Evolutionary conservation across 2,329 filamentous ascomycete genomes (phyloP), one percentile per base, ranked within the genome.

Genomic region (Dothideomycetes sp.): DNA sequence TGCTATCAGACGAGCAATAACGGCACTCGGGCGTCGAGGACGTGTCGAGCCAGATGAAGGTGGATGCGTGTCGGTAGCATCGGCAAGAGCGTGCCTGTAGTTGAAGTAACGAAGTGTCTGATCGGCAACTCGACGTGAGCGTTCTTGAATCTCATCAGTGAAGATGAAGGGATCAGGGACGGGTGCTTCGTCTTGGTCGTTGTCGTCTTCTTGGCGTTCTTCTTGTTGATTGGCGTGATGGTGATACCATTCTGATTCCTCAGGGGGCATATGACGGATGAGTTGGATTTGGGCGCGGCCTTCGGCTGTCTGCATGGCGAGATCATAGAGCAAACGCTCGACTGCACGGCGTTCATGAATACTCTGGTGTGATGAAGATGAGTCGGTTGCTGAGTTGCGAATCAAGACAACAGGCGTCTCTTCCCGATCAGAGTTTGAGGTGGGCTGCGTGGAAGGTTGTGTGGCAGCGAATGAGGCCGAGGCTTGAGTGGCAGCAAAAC

Each of bases 401-500:
- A n/a, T n/a, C 7, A 24, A 24, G 22, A 24, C 22, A 7, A 7
- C 22, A 7, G 22, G 22, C 7, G 7, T 24, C 22, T 24, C 22
- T 7, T 11, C 12, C 7, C 7, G 7, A 11, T 24, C 22, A 11
- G 22, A 24, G 22, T 24, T 7, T 7, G 22, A 24, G 22, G 22
- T 24, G 22, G 22, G 22, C 12, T 24, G 22, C 12, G 22, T 39
- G 12, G 6, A 18, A 12, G 36, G 4, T 16, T 18, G 16, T 20
- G 17, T 20, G 8, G 17, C 17, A 8, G 6, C 30, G 0, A 73
- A 73, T 10, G 67, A 67, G 18, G 24, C 13, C 27, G 70, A 68
- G 4, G 71, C 66, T n/a, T 67, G 66, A 1, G 71, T 70, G 8
- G 84, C 88, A 0, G 80, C 74, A 57, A 94, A 94, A 0, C 87